These are phyloP conservation scores for Amanita muscaria DNA, from an alignment of 768 basidiomycete genomes.

Conservation along the genomic window DNA sequence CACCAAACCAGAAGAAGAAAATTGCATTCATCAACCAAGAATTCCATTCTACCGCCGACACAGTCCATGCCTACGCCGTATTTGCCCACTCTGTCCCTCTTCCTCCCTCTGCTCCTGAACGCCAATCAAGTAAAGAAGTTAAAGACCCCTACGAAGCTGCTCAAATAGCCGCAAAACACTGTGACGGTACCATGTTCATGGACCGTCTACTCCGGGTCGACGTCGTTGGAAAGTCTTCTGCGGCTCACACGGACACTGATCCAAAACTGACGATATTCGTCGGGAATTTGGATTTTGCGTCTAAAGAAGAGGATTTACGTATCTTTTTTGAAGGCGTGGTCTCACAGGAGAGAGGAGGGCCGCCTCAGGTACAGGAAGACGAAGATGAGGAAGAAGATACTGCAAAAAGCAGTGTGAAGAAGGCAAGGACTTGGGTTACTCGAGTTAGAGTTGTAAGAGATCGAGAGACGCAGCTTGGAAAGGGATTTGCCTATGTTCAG, in stretches of 20 bases:
- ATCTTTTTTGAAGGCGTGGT: slow-evolving; percentile 79
- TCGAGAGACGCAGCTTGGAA: slow-evolving; percentile 86
- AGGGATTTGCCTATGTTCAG: slow-evolving; percentile 91
- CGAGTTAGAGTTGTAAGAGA: slow-evolving; percentile 87
- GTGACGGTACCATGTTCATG: slow-evolving; percentile 67
- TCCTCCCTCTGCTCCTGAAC: slow-evolving; percentile 14
- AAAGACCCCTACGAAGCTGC: slow-evolving; percentile 73
- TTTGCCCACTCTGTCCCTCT: slow-evolving; percentile 57
- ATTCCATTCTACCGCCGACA: slow-evolving; percentile 68
- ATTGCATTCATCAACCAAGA: slow-evolving; percentile 92
- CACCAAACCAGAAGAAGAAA: slow-evolving; percentile 81
- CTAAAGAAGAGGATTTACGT: slow-evolving; percentile 84
- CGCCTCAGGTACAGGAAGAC: slow-evolving; percentile 21
- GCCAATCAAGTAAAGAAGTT: slow-evolving; percentile 25
- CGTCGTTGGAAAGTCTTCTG: slow-evolving; percentile 26
- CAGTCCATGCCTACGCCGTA: slow-evolving; percentile 84
- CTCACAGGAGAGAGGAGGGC: slow-evolving; percentile 58
- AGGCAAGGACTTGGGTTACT: slow-evolving; percentile 55
- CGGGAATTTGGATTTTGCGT: slow-evolving; percentile 87
- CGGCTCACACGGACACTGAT: slow-evolving; percentile 35
- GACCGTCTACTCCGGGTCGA: slow-evolving; percentile 79
- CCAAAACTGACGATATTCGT: slow-evolving; percentile 84
- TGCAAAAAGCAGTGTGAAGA: slow-evolving; percentile 22
- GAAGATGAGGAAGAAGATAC: slow-evolving; percentile 20
- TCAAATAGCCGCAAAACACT: slow-evolving; percentile 41